Conservation (phyloP, 768 basidiomycete species). For the Auriculariales sp. region DNA sequence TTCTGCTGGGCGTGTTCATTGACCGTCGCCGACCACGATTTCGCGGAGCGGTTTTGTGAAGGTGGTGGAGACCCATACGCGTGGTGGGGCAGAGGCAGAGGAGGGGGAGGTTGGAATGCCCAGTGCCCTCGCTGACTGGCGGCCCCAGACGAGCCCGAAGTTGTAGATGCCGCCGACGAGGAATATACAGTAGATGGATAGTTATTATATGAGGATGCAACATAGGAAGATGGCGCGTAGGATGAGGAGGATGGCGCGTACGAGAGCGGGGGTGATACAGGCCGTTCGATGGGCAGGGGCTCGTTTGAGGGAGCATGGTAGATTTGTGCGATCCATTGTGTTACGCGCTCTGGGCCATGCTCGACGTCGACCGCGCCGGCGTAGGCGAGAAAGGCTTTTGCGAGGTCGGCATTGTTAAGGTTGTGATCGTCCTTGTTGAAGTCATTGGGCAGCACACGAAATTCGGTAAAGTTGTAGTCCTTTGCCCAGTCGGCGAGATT, state of each 20-base stretch:
- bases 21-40: too few relatives aligned
- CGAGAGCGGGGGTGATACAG: too few relatives aligned
- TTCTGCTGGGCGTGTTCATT: not conserved
- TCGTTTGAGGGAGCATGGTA: not conserved
- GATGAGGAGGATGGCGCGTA: too few relatives aligned
- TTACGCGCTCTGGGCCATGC: not conserved
- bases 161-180: too few relatives aligned
- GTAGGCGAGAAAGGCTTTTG: not conserved
- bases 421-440: not conserved
- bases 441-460: not conserved
- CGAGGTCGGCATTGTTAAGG: not conserved
- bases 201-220: too few relatives aligned
- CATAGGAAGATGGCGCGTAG: too few relatives aligned
- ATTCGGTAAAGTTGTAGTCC: not conserved
- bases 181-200: too few relatives aligned
- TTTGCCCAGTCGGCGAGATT: not conserved
- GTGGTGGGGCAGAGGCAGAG: slow-evolving; percentile 8
- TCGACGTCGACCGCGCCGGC: not conserved
- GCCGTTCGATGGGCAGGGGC: too few relatives aligned
- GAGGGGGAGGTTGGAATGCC: slow-evolving; percentile 18
- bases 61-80: slow-evolving; percentile 10
- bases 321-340: not conserved
- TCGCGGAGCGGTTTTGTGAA: too few relatives aligned
- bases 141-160: too few relatives aligned
- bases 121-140: too few relatives aligned